These are phyloP conservation scores for Cryphonectria nitschkei DNA, from an alignment of 2,329 filamentous ascomycete species.

Conservation along the genomic window DNA sequence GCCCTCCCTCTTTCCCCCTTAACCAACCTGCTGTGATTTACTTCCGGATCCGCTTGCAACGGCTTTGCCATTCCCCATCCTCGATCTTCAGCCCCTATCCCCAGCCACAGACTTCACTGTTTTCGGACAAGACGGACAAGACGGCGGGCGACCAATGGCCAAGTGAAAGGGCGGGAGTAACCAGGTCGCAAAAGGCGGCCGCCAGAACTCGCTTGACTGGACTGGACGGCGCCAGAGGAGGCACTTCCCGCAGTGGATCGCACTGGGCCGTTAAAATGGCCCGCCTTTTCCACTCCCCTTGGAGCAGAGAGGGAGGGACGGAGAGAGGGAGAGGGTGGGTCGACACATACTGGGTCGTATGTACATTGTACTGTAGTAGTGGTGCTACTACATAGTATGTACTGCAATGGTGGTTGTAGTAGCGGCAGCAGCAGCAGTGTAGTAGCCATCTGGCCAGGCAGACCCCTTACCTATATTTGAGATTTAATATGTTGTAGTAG, in stretches of 20 bases:
- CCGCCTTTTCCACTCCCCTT: not conserved
- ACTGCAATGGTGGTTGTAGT: too few species aligned
- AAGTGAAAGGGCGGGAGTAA: not conserved
- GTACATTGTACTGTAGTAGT: not conserved
- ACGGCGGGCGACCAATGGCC: slow-evolving; percentile 17
- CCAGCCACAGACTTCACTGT: slow-evolving; percentile 8
- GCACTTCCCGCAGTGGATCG: slow-evolving; percentile 8
- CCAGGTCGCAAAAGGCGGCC: slow-evolving; percentile 12
- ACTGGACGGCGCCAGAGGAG: not conserved
- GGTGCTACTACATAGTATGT: too few species aligned
- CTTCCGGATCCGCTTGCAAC: not conserved
- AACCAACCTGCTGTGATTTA: not conserved
- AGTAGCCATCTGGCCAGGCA: not conserved
- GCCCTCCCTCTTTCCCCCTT: not conserved
- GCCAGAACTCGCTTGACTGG: not conserved
- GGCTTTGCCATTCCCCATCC: slow-evolving; percentile 2
- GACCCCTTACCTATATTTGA: not conserved
- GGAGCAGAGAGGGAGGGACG: not conserved
- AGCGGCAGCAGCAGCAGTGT: not conserved
- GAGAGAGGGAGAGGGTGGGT: not conserved
- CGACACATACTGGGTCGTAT: not conserved
- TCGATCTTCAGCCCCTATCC: not conserved
- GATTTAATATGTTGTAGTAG: not conserved
- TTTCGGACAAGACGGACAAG: not conserved
- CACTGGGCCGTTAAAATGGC: not conserved